Evolutionary conservation across 306 rosid genomes (phyloP), one percentile per base, ranked within the genome.

Genomic region (Rosa persica): DNA sequence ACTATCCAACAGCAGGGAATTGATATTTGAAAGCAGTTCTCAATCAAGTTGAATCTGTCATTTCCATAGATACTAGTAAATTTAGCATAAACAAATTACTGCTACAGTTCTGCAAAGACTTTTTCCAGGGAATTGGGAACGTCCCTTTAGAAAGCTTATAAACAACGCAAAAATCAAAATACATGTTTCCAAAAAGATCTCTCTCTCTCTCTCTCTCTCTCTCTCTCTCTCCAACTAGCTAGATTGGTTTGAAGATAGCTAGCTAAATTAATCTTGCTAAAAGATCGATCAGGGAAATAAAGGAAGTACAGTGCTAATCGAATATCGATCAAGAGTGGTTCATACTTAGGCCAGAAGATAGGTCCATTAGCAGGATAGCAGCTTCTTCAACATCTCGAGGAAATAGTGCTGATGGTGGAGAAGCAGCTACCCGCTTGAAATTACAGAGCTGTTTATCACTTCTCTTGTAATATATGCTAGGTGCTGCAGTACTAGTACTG

Each of bases 311-410:
- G 23, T 20, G 60, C 25, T 54, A 54, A 10, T 54, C 12, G 12
- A 20, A 20, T 2, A 19, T 48, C 52, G 6, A 58, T 22, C 3
- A 60, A 12, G 67, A 64, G n/a, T 78, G 79, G 80, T 75, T 62
- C 15, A 84, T 49, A 57, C 2, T 8, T 49, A 82, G 79, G 73
- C 90, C 90, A 85, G 87, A 89, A 57, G 94, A 90, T 5, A 93
- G 82, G 44, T 88, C 89, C 94, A 93, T 90, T 1, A 93, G 81
- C 78, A 90, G 83, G 58, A 88, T 39, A n/a, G 98, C 96, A 0
- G 92, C 93, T 82, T 88, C 86, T 62, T 84, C 92, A 79, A 90
- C 97, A 47, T 94, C 95, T 13, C 74, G 65, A 6, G 97, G 89
- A 80, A 88, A 84, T 40, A 82, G 85, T 55, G 3, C 27, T 40